Conservation (phyloP, 305 asterid species). For the Solanum chacoense region DNA sequence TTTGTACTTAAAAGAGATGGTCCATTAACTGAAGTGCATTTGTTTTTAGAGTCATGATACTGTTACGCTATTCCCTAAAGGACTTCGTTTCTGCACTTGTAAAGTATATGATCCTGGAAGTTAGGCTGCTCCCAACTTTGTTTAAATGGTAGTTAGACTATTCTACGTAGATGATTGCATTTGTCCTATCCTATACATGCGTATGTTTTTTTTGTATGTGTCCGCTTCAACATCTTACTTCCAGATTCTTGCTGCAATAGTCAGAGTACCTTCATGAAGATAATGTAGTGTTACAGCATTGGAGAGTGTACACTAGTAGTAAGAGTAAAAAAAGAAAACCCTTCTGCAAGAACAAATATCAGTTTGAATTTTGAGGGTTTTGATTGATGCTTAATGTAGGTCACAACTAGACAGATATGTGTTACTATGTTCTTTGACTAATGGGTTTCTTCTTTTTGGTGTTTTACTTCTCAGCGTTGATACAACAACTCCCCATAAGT, state of each 20-base stretch:
- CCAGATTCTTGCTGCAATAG: not conserved
- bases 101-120: not conserved
- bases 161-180: not conserved
- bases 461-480: not conserved
- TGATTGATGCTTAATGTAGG: not conserved
- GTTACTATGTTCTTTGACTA: not conserved
- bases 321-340: not conserved
- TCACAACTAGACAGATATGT: not conserved
- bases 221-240: not conserved
- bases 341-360: not conserved
- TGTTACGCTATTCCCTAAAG: not conserved
- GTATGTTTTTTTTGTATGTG: not conserved
- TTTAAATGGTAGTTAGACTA: not conserved
- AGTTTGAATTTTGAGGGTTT: not conserved
- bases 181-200: not conserved
- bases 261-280: not conserved
- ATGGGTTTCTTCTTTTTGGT: not conserved
- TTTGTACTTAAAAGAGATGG: not conserved
- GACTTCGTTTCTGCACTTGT: not conserved
- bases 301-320: not conserved
- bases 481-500: not conserved
- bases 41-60: not conserved
- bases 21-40: not conserved
- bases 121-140: not conserved
- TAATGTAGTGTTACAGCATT: not conserved